These are phyloP conservation scores for Solanum chaucha DNA, from an alignment of 257 asterid genomes.

Conservation along the genomic window DNA sequence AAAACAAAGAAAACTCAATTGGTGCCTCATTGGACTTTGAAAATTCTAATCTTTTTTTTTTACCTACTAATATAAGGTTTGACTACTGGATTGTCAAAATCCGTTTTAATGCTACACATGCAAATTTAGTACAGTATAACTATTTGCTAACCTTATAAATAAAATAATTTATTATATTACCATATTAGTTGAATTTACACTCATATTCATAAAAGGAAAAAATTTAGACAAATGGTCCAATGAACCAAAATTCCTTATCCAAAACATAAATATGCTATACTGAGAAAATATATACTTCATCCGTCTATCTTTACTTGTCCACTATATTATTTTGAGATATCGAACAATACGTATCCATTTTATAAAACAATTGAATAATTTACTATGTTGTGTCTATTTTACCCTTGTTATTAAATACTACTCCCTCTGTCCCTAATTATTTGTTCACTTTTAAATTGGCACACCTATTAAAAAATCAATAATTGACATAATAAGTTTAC, in stretches of 20 bases:
- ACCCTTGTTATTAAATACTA: too few relatives aligned
- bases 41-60: conserved; percentile 14
- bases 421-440: too few relatives aligned
- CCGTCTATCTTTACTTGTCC: too few relatives aligned
- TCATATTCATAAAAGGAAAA: background rate
- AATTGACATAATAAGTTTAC: too few relatives aligned
- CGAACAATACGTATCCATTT: too few relatives aligned
- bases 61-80: background rate
- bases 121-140: background rate
- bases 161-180: background rate
- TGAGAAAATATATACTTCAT: too few relatives aligned
- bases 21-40: conserved; percentile 60
- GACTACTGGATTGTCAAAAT: background rate
- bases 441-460: too few relatives aligned
- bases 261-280: too few relatives aligned
- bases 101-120: background rate
- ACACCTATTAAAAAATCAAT: too few relatives aligned
- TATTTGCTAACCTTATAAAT: background rate
- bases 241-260: background rate
- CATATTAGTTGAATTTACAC: background rate
- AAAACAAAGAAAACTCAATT: conserved; percentile 16
- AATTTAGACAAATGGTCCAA: background rate
- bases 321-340: too few relatives aligned
- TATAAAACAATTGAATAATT: too few relatives aligned
- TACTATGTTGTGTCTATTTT: too few relatives aligned